Evolutionary conservation across 176 grass and related monocot genomes (phyloP).

Genomic region (Neostapfia colusana): DNA sequence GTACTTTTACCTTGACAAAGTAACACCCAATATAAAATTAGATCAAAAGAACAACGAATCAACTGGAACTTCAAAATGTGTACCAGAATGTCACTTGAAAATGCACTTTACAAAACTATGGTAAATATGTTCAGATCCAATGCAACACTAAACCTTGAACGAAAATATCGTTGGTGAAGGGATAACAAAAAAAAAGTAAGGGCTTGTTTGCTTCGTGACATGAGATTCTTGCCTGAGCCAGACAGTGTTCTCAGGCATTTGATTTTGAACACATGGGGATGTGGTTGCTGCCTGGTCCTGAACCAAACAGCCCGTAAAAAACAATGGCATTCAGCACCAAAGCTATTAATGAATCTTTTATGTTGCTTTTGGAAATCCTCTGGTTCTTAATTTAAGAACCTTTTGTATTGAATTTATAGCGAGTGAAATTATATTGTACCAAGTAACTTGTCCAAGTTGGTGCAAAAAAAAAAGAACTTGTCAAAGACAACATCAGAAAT

Average conservation of each 20-base stretch:
- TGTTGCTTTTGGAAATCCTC: neutral
- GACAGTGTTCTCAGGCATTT: no score
- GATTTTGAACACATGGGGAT: no score
- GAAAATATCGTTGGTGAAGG: neutral
- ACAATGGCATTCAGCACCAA: no score
- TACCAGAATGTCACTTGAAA: neutral
- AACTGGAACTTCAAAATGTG: neutral
- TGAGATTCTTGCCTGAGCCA: no score
- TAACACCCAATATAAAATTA: neutral
- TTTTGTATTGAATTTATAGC: neutral
- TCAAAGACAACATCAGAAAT: neutral
- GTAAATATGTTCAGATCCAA: neutral
- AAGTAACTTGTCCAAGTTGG: neutral
- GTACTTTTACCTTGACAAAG: slow-evolving; percentile 82
- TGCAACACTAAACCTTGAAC: neutral
- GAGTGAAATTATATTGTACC: neutral
- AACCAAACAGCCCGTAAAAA: no score
- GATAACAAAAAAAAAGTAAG: neutral
- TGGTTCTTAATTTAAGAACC: neutral
- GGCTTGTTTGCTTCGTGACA: no score
- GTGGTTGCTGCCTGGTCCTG: no score
- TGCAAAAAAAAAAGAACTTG: neutral
- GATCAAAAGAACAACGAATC: neutral
- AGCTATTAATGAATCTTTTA: no score
- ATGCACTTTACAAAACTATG: neutral